phyloP scores from a whole-genome alignment of 1,284 basidiomycete species.

The Ustilago nuda region DNA sequence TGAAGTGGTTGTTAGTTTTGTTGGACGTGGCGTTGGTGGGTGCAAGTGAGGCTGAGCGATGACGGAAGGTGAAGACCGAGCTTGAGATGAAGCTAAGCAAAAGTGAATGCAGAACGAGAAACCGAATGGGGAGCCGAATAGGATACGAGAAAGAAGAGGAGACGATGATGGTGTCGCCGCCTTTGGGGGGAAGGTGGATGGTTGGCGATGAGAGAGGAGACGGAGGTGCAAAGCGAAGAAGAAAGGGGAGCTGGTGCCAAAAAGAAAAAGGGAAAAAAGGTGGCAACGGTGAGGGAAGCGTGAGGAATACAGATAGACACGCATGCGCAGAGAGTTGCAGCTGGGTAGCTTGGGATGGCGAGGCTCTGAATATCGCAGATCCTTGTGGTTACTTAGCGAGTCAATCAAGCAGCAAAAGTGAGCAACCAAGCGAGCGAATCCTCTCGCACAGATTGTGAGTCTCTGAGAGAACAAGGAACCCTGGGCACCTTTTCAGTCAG shows the following conservation, averaged over 20 bases:
- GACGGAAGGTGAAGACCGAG: constrained; percentile 2
- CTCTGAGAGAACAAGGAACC: neutral
- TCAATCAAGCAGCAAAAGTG: neutral
- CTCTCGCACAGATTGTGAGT: neutral
- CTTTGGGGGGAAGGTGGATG: neutral
- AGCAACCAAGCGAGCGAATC: neutral
- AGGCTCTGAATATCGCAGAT: constrained; percentile 2
- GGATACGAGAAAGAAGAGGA: constrained; percentile 5
- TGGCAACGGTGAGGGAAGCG: neutral
- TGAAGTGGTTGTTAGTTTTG: neutral
- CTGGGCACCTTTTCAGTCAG: constrained; percentile 8
- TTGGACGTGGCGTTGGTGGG: neutral
- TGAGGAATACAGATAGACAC: constrained; percentile 11
- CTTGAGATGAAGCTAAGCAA: neutral
- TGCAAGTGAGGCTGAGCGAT: neutral
- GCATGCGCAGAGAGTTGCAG: neutral
- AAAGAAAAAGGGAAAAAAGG: neutral
- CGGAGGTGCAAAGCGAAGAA: neutral
- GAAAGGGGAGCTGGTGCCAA: neutral
- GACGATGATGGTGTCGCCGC: constrained; percentile 12
- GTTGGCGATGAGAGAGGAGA: constrained; percentile 8
- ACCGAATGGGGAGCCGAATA: constrained; percentile 4
- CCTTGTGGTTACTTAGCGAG: neutral
- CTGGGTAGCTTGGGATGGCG: neutral
- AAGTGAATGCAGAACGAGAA: constrained; percentile 5